These are phyloP conservation scores for Fusarium secorum DNA, from an alignment of 2,329 filamentous ascomycete species.

Conservation along the genomic window DNA sequence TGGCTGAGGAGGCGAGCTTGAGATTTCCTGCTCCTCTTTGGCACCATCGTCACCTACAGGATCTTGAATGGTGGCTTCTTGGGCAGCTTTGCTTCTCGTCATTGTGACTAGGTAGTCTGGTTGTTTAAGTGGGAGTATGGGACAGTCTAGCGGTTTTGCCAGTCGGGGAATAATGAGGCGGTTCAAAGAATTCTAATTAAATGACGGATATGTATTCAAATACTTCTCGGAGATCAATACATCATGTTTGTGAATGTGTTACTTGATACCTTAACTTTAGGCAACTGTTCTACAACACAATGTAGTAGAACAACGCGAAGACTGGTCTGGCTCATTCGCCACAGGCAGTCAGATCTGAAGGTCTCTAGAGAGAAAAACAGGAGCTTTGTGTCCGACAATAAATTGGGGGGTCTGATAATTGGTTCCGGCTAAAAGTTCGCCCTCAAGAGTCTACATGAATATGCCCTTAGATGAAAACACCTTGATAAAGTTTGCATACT, in stretches of 20 bases:
- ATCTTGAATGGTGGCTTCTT: not conserved
- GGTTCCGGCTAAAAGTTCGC: not conserved
- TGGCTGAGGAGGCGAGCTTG: slow-evolving; percentile 31
- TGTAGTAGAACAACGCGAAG: not conserved
- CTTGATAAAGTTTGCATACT: not conserved
- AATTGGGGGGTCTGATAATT: not conserved
- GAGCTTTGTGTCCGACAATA: slow-evolving; percentile 4
- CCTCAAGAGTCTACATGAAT: not conserved
- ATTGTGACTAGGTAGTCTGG: not conserved
- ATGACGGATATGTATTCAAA: not conserved
- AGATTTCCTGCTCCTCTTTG: not conserved
- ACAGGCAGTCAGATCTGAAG: slow-evolving; percentile 1
- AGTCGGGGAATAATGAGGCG: not conserved
- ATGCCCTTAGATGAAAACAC: not conserved
- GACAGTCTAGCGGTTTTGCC: not conserved
- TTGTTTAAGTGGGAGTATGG: not conserved
- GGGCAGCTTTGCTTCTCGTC: not conserved
- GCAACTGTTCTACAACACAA: not conserved
- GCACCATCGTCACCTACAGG: not conserved
- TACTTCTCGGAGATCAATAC: not conserved
- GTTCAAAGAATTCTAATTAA: not conserved
- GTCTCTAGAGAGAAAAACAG: not conserved
- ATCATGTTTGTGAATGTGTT: not conserved
- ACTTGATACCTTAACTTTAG: slow-evolving; percentile 7
- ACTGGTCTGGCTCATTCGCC: slow-evolving; percentile 21